phyloP scores from a whole-genome alignment of 2,329 filamentous ascomycete species.

The Verticillium tricorpus region DNA sequence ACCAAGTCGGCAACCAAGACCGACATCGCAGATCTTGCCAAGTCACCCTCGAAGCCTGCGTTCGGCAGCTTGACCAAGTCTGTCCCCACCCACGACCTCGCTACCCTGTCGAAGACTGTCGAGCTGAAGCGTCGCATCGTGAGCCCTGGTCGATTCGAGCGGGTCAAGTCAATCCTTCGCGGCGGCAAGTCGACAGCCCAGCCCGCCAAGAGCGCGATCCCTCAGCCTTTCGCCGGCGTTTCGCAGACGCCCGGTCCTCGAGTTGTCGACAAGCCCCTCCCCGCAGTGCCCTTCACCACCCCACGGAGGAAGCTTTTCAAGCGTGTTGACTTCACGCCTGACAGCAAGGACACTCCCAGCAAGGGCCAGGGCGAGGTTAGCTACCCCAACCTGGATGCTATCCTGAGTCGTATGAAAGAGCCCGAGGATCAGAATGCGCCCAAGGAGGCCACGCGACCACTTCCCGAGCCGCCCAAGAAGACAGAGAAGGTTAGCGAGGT shows the following conservation, averaged over 20 bases:
- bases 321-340: conserved; percentile 75
- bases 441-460: conserved; percentile 3
- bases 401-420: conserved; percentile 14
- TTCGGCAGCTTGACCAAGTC: conserved; percentile 41
- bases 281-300: conserved; percentile 53
- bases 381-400: conserved; percentile 25
- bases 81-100: conserved; percentile 44
- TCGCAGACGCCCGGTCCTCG: conserved; percentile 44
- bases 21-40: conserved; percentile 29
- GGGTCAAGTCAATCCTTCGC: conserved; percentile 54
- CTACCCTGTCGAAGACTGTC: conserved; percentile 23
- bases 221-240: conserved; percentile 31
- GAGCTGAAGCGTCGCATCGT: conserved; percentile 32
- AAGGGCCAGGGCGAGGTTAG: conserved; percentile 27
- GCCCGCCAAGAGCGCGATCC: conserved; percentile 43
- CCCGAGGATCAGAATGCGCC: neutral
- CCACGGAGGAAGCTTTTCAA: conserved; percentile 65
- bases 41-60: conserved; percentile 43
- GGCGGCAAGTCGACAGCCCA: conserved; percentile 30
- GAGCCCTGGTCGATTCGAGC: conserved; percentile 48
- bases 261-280: conserved; percentile 47
- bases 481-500: conserved; percentile 19
- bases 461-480: conserved; percentile 9
- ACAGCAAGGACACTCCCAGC: conserved; percentile 46
- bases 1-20: conserved; percentile 52